phyloP scores from a whole-genome alignment of 179 eudicot genomes.

The Spinacia oleracea region DNA sequence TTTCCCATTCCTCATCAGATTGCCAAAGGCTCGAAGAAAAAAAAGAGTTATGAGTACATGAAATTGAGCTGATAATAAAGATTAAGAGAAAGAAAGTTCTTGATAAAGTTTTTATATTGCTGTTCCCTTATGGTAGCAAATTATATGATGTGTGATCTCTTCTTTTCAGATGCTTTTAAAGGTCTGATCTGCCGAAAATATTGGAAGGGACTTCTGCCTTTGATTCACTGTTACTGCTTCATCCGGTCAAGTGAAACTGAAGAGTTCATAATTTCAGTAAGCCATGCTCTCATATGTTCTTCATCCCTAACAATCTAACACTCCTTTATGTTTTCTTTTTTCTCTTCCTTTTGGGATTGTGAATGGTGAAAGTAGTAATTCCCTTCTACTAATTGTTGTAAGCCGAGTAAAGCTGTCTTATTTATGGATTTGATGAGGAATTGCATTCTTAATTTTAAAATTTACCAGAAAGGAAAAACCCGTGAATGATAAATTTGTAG shows the following conservation, averaged over 20 bases:
- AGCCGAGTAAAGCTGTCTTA: not conserved
- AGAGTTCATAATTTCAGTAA: slow-evolving; percentile 62
- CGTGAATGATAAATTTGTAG: not conserved
- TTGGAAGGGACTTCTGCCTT: slow-evolving; percentile 87
- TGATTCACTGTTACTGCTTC: slow-evolving; percentile 98
- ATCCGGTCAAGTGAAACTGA: slow-evolving; percentile 78
- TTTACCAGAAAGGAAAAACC: too few species aligned
- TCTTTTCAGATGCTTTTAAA: slow-evolving; percentile 68
- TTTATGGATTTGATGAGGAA: not conserved
- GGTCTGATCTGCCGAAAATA: slow-evolving; percentile 54
- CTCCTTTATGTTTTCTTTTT: not conserved
- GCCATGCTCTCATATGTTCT: slow-evolving; percentile 22
- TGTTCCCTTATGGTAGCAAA: not conserved
- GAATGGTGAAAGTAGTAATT: not conserved
- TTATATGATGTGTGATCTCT: not conserved
- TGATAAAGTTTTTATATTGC: not conserved
- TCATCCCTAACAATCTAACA: not conserved
- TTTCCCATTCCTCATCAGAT: not conserved
- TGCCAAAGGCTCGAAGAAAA: not conserved
- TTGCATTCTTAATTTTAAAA: too few species aligned
- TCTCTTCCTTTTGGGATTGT: slow-evolving; percentile 1
- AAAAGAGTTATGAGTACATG: not conserved
- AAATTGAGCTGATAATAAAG: not conserved
- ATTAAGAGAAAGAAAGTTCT: not conserved
- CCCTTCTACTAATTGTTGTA: not conserved